Evolutionary conservation across 176 grass and related monocot species (phyloP).

Genomic region (Juncus inflexus): DNA sequence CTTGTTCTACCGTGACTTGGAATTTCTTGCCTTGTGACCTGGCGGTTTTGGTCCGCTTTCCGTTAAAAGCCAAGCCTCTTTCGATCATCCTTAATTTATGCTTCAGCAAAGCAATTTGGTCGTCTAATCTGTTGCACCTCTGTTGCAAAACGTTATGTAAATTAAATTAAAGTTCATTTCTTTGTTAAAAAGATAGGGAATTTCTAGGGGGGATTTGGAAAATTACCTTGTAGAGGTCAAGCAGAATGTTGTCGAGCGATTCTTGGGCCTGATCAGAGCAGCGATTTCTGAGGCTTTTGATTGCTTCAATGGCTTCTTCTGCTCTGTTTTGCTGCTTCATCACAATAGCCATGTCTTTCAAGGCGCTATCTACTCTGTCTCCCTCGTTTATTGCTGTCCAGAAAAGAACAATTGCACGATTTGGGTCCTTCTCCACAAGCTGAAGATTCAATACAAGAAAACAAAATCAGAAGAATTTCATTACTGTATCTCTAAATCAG

Average conservation of each 20-base stretch:
- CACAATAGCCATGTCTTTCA: slow-evolving; percentile 99
- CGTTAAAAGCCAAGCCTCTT: slow-evolving; percentile 77
- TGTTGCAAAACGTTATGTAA: slow-evolving; percentile 18
- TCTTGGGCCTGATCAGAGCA: slow-evolving; percentile 96
- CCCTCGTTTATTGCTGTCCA: slow-evolving; percentile 88
- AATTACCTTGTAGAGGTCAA: slow-evolving; percentile 88
- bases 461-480: neutral
- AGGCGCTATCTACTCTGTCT: slow-evolving; percentile 90
- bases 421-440: slow-evolving; percentile 92
- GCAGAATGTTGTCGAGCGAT: slow-evolving; percentile 93
- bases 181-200: neutral
- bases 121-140: slow-evolving; percentile 83
- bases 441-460: slow-evolving; percentile 20
- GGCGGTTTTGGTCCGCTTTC: slow-evolving; percentile 89
- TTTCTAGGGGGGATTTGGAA: neutral
- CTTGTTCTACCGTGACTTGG: slow-evolving; percentile 94
- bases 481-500: neutral
- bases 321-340: slow-evolving; percentile 99
- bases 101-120: slow-evolving; percentile 80
- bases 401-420: slow-evolving; percentile 85
- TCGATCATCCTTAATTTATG: slow-evolving; percentile 87
- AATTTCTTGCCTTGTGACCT: slow-evolving; percentile 91
- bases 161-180: slow-evolving; percentile 5
- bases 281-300: slow-evolving; percentile 82
- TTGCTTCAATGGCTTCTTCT: slow-evolving; percentile 94